These are phyloP conservation scores for Penicillium nucicola DNA, from an alignment of 495 filamentous ascomycete genomes.

Conservation along the genomic window DNA sequence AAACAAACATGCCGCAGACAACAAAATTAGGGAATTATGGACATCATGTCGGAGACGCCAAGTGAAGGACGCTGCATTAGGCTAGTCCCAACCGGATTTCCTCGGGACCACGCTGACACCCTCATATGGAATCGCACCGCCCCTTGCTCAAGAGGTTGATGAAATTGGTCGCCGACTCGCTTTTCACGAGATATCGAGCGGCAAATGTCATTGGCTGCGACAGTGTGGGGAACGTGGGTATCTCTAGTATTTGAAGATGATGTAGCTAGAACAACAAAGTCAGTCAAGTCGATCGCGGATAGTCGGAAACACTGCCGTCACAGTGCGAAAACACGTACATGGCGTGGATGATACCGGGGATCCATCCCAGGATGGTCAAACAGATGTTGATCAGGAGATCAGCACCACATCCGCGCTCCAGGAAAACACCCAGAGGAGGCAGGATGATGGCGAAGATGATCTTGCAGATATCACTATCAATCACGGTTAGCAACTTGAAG, in stretches of 20 bases:
- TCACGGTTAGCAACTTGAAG: background rate
- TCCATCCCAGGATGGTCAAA: constrained; percentile 78
- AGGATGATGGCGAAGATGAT: constrained; percentile 85
- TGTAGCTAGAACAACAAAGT: constrained; percentile 39
- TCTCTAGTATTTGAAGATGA: constrained; percentile 54
- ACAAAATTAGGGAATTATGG: constrained; percentile 28
- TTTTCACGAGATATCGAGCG: background rate
- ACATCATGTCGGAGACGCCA: constrained; percentile 23
- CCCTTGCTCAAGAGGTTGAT: background rate
- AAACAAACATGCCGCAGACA: constrained; percentile 4
- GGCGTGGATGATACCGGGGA: constrained; percentile 74
- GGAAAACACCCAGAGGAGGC: constrained; percentile 87
- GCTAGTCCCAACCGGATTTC: constrained; percentile 29
- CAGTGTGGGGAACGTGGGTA: background rate
- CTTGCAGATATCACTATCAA: constrained; percentile 79
- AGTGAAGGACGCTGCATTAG: constrained; percentile 30
- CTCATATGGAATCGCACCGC: constrained; percentile 10
- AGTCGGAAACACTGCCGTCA: background rate
- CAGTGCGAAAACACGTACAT: constrained; percentile 47
- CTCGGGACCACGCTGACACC: constrained; percentile 28
- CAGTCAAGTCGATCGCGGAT: background rate
- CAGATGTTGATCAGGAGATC: constrained; percentile 86
- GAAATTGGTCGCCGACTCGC: background rate
- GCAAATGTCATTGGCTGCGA: constrained; percentile 1
- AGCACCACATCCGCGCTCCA: constrained; percentile 78